Percentiles rank a stretch among this genome's conserved stretches.
Conservation (phyloP, 129 eudicot genomes). For the Tagetes patula region DNA sequence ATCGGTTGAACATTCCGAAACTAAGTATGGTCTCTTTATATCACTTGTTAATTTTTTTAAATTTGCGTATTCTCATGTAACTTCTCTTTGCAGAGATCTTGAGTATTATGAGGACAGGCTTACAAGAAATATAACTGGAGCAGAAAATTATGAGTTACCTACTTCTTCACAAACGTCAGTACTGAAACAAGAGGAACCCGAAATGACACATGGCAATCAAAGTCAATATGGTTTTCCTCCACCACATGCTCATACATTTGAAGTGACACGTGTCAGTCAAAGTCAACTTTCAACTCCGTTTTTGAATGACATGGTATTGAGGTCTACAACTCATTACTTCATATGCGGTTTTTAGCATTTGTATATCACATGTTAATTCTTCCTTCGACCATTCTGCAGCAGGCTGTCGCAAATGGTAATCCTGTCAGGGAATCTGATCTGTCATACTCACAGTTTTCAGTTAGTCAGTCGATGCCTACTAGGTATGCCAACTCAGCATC, state of each 20-base stretch:
- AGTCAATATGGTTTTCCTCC: conserved; percentile 71
- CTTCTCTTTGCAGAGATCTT: conserved; percentile 43
- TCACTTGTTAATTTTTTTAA: background rate
- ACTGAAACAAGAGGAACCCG: conserved; percentile 65
- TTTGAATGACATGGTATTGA: conserved; percentile 60
- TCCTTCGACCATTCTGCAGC: conserved; percentile 18
- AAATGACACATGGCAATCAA: conserved; percentile 48
- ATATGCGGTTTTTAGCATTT: background rate
- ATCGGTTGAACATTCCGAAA: conserved; percentile 55
- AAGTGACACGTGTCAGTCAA: conserved; percentile 34
- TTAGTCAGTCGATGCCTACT: conserved; percentile 60
- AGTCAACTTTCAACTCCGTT: conserved; percentile 70
- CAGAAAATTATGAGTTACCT: conserved; percentile 55
- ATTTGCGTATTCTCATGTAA: conserved; percentile 7
- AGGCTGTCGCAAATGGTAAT: conserved; percentile 61
- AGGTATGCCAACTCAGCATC: conserved; percentile 66
- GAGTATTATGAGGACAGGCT: conserved; percentile 75
- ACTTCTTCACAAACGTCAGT: conserved; percentile 69
- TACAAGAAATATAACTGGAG: conserved; percentile 33
- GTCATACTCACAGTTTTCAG: conserved; percentile 70
- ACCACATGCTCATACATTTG: conserved; percentile 51
- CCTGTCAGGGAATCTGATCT: conserved; percentile 72
- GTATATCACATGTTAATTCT: background rate
- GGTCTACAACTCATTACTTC: background rate
- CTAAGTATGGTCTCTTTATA: conserved; percentile 45